Conservation (phyloP, 78 protist species). For the Protostelium mycophagum region DNA sequence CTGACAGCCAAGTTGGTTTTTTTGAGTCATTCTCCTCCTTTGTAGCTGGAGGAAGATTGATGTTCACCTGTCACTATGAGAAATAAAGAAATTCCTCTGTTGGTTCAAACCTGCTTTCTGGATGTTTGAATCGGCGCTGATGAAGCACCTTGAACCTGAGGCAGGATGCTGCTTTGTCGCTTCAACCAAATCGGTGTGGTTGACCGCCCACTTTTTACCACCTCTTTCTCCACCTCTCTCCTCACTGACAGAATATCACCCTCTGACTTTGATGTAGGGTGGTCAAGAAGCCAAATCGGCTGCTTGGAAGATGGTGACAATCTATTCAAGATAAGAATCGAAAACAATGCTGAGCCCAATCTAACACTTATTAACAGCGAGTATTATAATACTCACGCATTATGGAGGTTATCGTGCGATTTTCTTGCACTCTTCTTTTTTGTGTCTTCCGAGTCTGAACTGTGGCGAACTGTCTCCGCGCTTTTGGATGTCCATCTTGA, state of each 20-base stretch:
- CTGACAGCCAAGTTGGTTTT: not conserved
- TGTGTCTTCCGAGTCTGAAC: too few relatives aligned
- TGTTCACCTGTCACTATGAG: not conserved
- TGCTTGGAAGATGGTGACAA: too few relatives aligned
- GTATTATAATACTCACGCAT: too few relatives aligned
- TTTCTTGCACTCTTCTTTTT: too few relatives aligned
- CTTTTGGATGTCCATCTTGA: too few relatives aligned
- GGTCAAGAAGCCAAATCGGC: not conserved
- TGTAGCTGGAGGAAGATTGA: not conserved
- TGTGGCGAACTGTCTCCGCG: too few relatives aligned
- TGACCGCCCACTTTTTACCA: not conserved
- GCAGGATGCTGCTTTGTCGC: not conserved
- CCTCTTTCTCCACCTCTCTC: not conserved
- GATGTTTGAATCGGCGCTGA: too few relatives aligned
- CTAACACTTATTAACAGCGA: too few relatives aligned
- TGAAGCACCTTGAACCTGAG: too few relatives aligned
- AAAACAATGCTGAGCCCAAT: too few relatives aligned
- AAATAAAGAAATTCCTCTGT: not conserved
- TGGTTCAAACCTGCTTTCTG: not conserved
- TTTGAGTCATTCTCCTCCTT: not conserved
- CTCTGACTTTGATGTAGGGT: not conserved
- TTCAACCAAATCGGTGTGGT: not conserved
- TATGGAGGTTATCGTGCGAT: too few relatives aligned
- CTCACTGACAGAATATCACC: not conserved
- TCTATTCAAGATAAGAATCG: too few relatives aligned